Evolutionary conservation across 768 basidiomycete species (phyloP).

Genomic region (Phanerochaete carnosa): DNA sequence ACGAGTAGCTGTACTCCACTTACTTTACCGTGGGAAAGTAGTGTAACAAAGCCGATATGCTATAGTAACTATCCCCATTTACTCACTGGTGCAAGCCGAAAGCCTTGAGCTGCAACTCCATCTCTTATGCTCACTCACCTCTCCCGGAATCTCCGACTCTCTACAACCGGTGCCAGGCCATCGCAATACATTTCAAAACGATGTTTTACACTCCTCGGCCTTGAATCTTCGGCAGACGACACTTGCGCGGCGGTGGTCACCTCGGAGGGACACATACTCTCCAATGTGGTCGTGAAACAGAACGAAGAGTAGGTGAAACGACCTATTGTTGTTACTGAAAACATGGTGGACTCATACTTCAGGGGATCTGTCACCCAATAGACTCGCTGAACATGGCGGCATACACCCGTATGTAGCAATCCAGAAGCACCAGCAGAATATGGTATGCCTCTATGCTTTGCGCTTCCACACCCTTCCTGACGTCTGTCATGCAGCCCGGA

Average conservation of each 20-base stretch:
- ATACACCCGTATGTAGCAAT: slow-evolving; percentile 81
- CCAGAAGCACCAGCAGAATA: slow-evolving; percentile 71
- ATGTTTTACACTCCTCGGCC: slow-evolving; percentile 61
- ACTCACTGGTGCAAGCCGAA: too few species aligned
- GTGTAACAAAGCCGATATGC: too few species aligned
- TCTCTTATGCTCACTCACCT: not conserved
- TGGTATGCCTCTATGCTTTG: slow-evolving; percentile 38
- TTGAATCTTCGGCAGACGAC: slow-evolving; percentile 93
- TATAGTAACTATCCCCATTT: too few species aligned
- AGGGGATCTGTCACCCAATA: slow-evolving; percentile 19
- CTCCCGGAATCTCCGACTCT: not conserved
- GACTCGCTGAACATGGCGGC: slow-evolving; percentile 62
- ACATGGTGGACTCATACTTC: not conserved
- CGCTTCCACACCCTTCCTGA: slow-evolving; percentile 50
- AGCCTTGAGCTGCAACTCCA: too few species aligned
- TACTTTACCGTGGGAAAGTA: too few species aligned
- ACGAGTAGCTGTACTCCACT: too few species aligned
- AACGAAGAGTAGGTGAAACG: slow-evolving; percentile 47
- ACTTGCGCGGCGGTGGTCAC: slow-evolving; percentile 87
- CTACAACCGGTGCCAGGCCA: not conserved
- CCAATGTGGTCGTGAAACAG: slow-evolving; percentile 88
- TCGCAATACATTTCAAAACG: not conserved
- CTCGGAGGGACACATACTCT: slow-evolving; percentile 63
- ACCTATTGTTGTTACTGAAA: not conserved
- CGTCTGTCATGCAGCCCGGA: slow-evolving; percentile 48